Evolutionary conservation across 2,329 filamentous ascomycete genomes (phyloP), one percentile per base, ranked within the genome.

Genomic region (Shiraia sp.): DNA sequence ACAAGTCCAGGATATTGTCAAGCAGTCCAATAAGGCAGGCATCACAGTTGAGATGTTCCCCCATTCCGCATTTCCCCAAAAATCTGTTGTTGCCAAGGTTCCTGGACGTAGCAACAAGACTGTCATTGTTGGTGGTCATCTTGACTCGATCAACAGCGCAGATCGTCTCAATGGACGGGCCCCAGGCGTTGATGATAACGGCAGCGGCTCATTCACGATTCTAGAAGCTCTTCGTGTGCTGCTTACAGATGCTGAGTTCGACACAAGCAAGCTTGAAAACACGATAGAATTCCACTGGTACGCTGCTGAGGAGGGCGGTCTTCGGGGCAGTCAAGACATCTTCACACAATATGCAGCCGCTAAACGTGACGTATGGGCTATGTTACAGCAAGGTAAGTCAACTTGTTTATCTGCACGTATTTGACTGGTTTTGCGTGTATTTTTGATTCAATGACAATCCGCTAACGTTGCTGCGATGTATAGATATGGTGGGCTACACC

Each of bases 281-380:
- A 95, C 89, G 1, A 77, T 97, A 57, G 92, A 96, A 73, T 96
- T 96, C 70, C 91, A 96, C 72, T 96, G 90, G 90, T 95, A 95
- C 74, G 88, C 85, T 33, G 90, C 88, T 10, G 90, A 95, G 69
- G 90, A 95, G 70, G 89, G 85, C 40, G 90, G 90, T 29, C 76
- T 96, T 35, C 79, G 95, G 6, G 90, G 90, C 44, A 91, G 86
- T 61, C 90, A 95, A 68, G 90, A 87, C 44, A 87, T 97, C 68
- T 96, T 96, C 75, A 78, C 80, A 32, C 73, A 80, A 10, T 96
- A 96, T 65, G 84, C 87, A 69, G 81, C 84, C 65, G 70, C 80
- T 14, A 78, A 79, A 19, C 80, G 85, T 23, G 83, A 91, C 53
- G 79, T 97, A 69, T 93, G 91, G 74, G 91, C 91, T 19, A 96